Evolutionary conservation across 73 alveolate species (phyloP).

Genomic region (Stentor roeselii): DNA sequence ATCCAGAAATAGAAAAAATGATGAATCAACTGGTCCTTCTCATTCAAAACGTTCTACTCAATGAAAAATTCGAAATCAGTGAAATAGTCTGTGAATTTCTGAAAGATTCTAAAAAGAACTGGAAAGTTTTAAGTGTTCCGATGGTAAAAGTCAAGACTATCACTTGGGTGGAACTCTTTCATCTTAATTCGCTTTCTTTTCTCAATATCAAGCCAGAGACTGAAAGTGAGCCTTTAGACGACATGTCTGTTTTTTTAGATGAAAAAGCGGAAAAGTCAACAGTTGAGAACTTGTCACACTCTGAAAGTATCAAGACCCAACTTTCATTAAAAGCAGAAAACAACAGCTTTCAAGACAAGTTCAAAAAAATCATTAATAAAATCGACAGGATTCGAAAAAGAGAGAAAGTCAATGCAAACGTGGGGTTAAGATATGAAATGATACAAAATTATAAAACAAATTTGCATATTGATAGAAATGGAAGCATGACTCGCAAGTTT

Average conservation of each 20-base stretch:
- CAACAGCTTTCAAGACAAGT: neutral
- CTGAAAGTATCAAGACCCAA: neutral
- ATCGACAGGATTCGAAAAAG: neutral
- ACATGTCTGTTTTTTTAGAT: neutral
- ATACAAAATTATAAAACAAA: neutral
- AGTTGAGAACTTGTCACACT: neutral
- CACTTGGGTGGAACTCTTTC: neutral
- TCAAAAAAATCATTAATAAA: no score
- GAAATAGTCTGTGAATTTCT: neutral
- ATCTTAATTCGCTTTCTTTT: no score
- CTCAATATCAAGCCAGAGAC: neutral
- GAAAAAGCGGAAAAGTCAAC: neutral
- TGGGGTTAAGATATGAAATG: neutral
- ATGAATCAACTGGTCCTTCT: neutral
- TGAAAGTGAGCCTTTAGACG: neutral
- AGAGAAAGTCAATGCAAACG: neutral
- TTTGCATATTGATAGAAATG: neutral
- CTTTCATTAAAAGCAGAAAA: neutral
- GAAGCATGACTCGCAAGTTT: conserved; percentile 4
- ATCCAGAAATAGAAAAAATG: neutral
- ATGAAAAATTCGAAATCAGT: neutral
- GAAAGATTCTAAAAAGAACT: neutral
- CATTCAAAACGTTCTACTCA: no score
- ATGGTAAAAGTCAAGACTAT: neutral
- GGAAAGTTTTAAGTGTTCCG: neutral